Percentiles rank a stretch among this genome's conserved stretches.
Conservation (phyloP, 2,329 filamentous ascomycete genomes). For the Arachnomyces sp. region DNA sequence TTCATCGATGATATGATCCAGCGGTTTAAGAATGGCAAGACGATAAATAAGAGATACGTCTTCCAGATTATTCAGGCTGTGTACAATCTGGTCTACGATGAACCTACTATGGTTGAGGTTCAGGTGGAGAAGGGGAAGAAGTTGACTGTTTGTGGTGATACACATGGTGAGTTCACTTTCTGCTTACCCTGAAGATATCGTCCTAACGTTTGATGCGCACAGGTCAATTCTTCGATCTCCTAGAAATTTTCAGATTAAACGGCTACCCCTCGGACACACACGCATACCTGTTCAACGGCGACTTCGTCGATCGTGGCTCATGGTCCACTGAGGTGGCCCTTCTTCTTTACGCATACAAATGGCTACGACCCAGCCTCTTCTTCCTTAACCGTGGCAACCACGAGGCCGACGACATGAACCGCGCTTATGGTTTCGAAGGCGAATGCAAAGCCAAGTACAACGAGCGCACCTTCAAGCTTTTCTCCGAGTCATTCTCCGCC, state of each 20-base stretch:
- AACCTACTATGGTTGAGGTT: slow-evolving; percentile 95
- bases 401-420: slow-evolving; percentile 99
- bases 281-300: slow-evolving; percentile 94
- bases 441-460: slow-evolving; percentile 98
- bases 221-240: slow-evolving; percentile 96
- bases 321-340: slow-evolving; percentile 98
- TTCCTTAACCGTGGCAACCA: slow-evolving; percentile 98
- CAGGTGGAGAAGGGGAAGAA: slow-evolving; percentile 68
- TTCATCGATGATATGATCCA: slow-evolving; percentile 97
- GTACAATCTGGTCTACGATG: slow-evolving; percentile 81
- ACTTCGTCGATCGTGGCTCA: slow-evolving; percentile 94
- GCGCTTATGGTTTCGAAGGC: slow-evolving; percentile 95
- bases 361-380: slow-evolving; percentile 77
- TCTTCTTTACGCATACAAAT: slow-evolving; percentile 92
- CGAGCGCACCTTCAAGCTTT: slow-evolving; percentile 90
- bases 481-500: slow-evolving; percentile 96
- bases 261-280: slow-evolving; percentile 78
- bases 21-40: slow-evolving; percentile 93
- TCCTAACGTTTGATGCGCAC: slow-evolving; percentile 7
- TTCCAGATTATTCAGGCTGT: slow-evolving; percentile 92
- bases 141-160: slow-evolving; percentile 94
- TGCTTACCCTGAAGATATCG: background rate
- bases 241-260: slow-evolving; percentile 91
- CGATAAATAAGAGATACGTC: slow-evolving; percentile 90
- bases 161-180: slow-evolving; percentile 59